A percentile compares a stretch with the other conserved stretches of the same genome.
These are phyloP conservation scores for Allantophomopsis lycopodina DNA, from an alignment of 2,329 filamentous ascomycete species.

Conservation along the genomic window DNA sequence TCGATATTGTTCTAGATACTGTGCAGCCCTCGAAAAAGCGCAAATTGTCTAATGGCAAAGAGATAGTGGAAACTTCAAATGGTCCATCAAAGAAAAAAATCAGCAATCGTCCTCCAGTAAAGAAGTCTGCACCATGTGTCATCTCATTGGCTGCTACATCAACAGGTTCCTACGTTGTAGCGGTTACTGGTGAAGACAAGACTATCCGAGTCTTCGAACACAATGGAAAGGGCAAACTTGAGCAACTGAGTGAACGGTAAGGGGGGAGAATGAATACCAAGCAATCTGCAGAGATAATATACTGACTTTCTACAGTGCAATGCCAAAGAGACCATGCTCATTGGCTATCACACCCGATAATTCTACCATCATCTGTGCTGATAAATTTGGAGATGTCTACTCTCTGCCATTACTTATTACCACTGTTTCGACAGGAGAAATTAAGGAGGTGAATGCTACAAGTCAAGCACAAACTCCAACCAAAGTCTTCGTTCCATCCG, in stretches of 20 bases:
- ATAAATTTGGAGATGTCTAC: constrained; percentile 98
- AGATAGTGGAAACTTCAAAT: constrained; percentile 1
- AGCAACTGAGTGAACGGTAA: constrained; percentile 61
- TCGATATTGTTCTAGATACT: not conserved
- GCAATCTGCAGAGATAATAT: not conserved
- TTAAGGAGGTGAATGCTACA: constrained; percentile 1
- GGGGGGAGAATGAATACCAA: constrained; percentile 3
- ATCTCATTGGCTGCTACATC: constrained; percentile 52
- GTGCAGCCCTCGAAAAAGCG: constrained; percentile 16
- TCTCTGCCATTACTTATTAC: constrained; percentile 55
- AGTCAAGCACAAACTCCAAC: constrained; percentile 11
- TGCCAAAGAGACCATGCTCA: constrained; percentile 82
- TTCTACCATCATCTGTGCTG: constrained; percentile 64
- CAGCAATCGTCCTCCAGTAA: constrained; percentile 23
- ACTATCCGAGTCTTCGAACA: constrained; percentile 70
- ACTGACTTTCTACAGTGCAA: constrained; percentile 38
- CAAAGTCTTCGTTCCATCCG: constrained; percentile 30
- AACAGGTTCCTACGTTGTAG: constrained; percentile 56
- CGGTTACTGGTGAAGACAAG: constrained; percentile 85
- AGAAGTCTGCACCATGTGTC: constrained; percentile 39
- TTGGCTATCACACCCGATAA: constrained; percentile 57
- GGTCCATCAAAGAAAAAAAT: not conserved
- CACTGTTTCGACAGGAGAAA: constrained; percentile 5
- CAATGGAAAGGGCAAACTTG: constrained; percentile 42
- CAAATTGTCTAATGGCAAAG: constrained; percentile 10